Evolutionary conservation across 2,329 filamentous ascomycete species (phyloP).

Genomic region (Alternaria sp.): DNA sequence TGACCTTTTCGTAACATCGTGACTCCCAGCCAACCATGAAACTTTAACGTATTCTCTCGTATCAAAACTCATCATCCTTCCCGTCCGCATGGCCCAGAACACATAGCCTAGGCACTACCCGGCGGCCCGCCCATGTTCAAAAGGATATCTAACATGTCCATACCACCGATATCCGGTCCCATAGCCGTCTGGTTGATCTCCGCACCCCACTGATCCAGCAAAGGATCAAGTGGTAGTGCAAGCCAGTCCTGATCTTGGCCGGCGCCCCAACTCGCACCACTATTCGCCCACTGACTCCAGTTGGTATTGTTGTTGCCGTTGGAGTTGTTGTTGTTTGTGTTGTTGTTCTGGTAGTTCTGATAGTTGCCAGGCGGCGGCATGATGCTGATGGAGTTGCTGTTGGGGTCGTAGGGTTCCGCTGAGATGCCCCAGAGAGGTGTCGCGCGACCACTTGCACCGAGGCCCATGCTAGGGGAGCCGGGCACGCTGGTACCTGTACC

Average conservation of each 20-base stretch:
- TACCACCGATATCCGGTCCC: conserved; percentile 69
- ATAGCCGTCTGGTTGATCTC: conserved; percentile 63
- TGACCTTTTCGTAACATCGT: neutral
- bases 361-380: conserved; percentile 56
- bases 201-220: conserved; percentile 64
- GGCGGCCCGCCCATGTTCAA: conserved; percentile 48
- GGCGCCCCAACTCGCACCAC: conserved; percentile 25
- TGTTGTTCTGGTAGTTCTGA: conserved; percentile 16
- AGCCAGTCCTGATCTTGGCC: conserved; percentile 62
- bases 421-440: conserved; percentile 54
- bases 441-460: conserved; percentile 38
- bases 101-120: conserved; percentile 12
- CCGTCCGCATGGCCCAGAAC: neutral
- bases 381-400: conserved; percentile 51
- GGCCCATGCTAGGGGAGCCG: conserved; percentile 33
- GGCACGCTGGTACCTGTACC: conserved; percentile 31
- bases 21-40: neutral
- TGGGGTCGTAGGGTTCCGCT: conserved; percentile 54
- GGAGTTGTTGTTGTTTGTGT: conserved; percentile 19
- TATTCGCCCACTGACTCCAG: conserved; percentile 32
- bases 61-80: neutral
- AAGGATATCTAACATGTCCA: conserved; percentile 59
- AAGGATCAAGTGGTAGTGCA: conserved; percentile 65
- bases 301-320: conserved; percentile 17
- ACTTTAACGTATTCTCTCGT: neutral